Conservation (phyloP, 768 basidiomycete species). For the Boletus rubropictus region DNA sequence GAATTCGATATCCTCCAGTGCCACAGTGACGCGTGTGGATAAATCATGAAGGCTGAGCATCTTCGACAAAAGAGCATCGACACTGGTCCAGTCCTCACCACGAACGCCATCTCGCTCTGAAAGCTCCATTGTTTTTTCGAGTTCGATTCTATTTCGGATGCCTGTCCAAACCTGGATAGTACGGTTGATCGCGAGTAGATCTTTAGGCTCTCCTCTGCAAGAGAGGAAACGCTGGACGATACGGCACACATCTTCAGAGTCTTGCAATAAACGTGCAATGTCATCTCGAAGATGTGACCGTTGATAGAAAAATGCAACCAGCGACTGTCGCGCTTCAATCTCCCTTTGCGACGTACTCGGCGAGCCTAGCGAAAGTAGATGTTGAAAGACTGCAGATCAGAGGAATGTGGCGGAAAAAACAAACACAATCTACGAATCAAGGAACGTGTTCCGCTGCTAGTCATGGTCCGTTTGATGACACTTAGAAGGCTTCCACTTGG, state of each 20-base stretch:
- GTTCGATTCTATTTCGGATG: conserved; percentile 45
- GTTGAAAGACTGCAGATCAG: conserved; percentile 10
- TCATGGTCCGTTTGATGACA: conserved; percentile 70
- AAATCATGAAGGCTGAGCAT: conserved; percentile 49
- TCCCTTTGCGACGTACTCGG: conserved; percentile 73
- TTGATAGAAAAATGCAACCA: conserved; percentile 65
- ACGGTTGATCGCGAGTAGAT: conserved; percentile 58
- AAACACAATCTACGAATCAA: conserved; percentile 74
- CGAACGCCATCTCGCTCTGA: conserved; percentile 20
- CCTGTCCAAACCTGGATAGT: conserved; percentile 57
- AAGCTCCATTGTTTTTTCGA: conserved; percentile 53
- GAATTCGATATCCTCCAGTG: conserved; percentile 35
- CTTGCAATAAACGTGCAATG: conserved; percentile 47
- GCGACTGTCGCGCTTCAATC: conserved; percentile 68
- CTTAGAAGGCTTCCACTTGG: conserved; percentile 68
- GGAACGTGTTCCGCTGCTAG: conserved; percentile 70
- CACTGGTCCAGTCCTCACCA: conserved; percentile 47
- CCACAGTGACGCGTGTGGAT: conserved; percentile 49
- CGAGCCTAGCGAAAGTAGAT: conserved; percentile 49
- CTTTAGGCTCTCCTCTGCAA: conserved; percentile 58
- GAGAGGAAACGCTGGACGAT: conserved; percentile 73
- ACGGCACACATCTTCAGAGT: conserved; percentile 65
- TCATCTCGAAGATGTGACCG: conserved; percentile 63
- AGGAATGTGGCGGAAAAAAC: conserved; percentile 18
- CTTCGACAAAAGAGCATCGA: conserved; percentile 49